Evolutionary conservation across 345 rosid genomes (phyloP).

Genomic region (Salix koriyanagi): DNA sequence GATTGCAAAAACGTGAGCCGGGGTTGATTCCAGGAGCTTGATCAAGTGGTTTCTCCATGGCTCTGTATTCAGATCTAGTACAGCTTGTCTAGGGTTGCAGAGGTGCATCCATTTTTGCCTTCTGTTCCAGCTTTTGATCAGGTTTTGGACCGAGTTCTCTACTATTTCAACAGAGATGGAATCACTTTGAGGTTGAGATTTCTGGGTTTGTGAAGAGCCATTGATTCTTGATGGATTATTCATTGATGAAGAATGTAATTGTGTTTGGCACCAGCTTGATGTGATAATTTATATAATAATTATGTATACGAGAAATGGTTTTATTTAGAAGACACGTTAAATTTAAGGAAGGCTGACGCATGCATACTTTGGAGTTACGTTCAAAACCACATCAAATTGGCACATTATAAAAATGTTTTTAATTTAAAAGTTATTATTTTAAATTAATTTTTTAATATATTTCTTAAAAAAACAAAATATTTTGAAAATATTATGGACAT

Average conservation of each 20-base stretch:
- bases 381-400: too few species aligned
- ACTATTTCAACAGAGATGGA: constrained; percentile 36
- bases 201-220: neutral
- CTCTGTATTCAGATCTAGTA: constrained; percentile 8
- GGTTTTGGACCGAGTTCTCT: constrained; percentile 41
- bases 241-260: neutral
- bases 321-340: too few species aligned
- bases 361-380: too few species aligned
- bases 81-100: constrained; percentile 9
- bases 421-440: too few species aligned
- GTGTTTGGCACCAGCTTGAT: neutral
- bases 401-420: too few species aligned
- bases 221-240: neutral
- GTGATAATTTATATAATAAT: too few species aligned
- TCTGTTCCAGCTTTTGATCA: constrained; percentile 39
- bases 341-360: too few species aligned
- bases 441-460: too few species aligned
- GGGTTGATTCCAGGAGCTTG: constrained; percentile 45
- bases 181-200: neutral
- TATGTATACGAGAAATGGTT: too few species aligned
- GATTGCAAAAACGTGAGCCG: constrained; percentile 32
- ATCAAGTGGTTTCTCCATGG: constrained; percentile 44
- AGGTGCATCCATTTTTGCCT: constrained; percentile 51
- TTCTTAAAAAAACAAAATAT: too few species aligned
- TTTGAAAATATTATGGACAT: too few species aligned